Percentiles rank a stretch among this genome's conserved stretches.
phyloP scores from a whole-genome alignment of 164 flowering plant genomes.

The Annona squamosa region DNA sequence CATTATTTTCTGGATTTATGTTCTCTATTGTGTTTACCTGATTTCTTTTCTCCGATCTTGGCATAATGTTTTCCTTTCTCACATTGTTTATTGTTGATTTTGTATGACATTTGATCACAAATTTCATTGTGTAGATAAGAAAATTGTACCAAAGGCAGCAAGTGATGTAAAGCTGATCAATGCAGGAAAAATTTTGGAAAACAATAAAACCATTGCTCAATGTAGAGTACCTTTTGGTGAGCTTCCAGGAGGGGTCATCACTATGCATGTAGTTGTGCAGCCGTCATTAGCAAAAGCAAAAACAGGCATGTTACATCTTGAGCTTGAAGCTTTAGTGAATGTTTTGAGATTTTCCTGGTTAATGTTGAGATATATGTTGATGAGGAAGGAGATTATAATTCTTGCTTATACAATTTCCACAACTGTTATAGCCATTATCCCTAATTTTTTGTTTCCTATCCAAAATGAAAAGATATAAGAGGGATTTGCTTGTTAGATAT shows the following conservation, averaged over 20 bases:
- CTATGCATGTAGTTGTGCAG: conserved; percentile 51
- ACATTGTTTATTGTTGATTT: not conserved
- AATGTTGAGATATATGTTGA: not conserved
- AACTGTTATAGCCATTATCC: not conserved
- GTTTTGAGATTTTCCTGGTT: not conserved
- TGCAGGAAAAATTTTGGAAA: conserved; percentile 42
- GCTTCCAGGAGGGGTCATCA: conserved; percentile 33
- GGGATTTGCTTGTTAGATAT: too few species aligned
- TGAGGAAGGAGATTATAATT: too few species aligned
- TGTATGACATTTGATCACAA: conserved; percentile 2
- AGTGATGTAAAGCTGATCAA: conserved; percentile 39
- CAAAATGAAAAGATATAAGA: too few species aligned
- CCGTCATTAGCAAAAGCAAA: conserved; percentile 31
- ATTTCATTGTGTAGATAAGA: conserved; percentile 25
- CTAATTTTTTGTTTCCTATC: too few species aligned
- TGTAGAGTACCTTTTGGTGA: conserved; percentile 38
- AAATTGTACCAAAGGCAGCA: conserved; percentile 31
- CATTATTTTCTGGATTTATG: not conserved
- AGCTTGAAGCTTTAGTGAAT: not conserved
- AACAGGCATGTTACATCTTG: conserved; percentile 21
- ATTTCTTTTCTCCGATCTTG: not conserved
- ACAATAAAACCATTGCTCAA: conserved; percentile 38
- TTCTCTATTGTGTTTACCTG: not conserved
- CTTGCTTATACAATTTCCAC: too few species aligned
- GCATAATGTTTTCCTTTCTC: not conserved